Percentiles rank a stretch among this genome's conserved stretches.
Evolutionary conservation across 148 eudicot species (phyloP).

Genomic region (Chenopodium formosanum): DNA sequence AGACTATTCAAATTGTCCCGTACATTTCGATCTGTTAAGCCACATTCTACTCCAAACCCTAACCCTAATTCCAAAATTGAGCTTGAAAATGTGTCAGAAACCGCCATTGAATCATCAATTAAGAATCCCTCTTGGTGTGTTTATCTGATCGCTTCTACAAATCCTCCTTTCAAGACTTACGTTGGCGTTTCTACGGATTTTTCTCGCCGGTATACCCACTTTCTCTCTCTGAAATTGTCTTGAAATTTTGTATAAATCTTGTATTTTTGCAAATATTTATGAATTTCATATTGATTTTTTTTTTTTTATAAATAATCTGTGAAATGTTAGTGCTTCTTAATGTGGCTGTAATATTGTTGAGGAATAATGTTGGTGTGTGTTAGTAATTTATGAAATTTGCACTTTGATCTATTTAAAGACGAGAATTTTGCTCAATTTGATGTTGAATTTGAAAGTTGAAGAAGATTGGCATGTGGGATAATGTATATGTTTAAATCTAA

Average conservation of each 20-base stretch:
- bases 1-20: slow-evolving; percentile 27
- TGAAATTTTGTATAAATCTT: neutral
- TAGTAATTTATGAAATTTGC: neutral
- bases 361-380: neutral
- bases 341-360: neutral
- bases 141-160: slow-evolving; percentile 67
- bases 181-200: slow-evolving; percentile 75
- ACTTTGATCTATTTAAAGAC: neutral
- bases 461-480: neutral
- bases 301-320: neutral
- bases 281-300: too few species aligned
- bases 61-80: slow-evolving; percentile 22
- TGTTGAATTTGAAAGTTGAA: neutral
- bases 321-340: neutral
- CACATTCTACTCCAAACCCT: slow-evolving; percentile 23
- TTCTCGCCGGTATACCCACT: slow-evolving; percentile 50
- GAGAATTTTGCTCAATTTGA: neutral
- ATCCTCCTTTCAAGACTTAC: slow-evolving; percentile 66
- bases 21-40: slow-evolving; percentile 45
- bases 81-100: neutral
- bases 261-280: too few species aligned
- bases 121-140: slow-evolving; percentile 42
- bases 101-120: neutral
- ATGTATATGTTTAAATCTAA: neutral
- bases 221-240: neutral